Evolutionary conservation across 768 basidiomycete genomes (phyloP).

Genomic region (Naganishia antarctica): DNA sequence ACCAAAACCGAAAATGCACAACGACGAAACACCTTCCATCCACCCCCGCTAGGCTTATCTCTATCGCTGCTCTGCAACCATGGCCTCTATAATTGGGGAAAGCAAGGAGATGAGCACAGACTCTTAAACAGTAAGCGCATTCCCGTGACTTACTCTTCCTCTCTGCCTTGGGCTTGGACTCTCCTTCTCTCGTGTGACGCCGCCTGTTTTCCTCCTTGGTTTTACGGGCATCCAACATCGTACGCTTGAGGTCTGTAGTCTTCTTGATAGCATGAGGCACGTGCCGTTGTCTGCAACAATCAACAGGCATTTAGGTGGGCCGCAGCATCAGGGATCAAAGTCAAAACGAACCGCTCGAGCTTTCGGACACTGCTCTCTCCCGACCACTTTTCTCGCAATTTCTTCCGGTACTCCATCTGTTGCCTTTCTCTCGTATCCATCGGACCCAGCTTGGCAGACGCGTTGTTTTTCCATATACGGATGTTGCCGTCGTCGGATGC

Average conservation of each 20-base stretch:
- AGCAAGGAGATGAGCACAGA: not conserved
- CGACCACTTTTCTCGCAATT: slow-evolving; percentile 82
- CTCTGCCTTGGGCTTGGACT: slow-evolving; percentile 83
- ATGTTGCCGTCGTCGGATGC: slow-evolving; percentile 95
- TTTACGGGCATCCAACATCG: slow-evolving; percentile 81
- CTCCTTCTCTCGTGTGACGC: slow-evolving; percentile 79
- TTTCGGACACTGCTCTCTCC: slow-evolving; percentile 73
- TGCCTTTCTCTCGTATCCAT: slow-evolving; percentile 84
- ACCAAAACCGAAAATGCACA: too few species aligned
- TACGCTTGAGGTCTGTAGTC: slow-evolving; percentile 77
- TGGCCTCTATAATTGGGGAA: slow-evolving; percentile 53
- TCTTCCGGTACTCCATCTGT: slow-evolving; percentile 85
- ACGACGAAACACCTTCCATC: too few species aligned
- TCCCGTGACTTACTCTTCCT: slow-evolving; percentile 59
- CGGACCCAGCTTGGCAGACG: slow-evolving; percentile 85
- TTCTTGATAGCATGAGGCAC: slow-evolving; percentile 87
- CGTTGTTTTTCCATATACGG: slow-evolving; percentile 85
- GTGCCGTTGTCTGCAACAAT: slow-evolving; percentile 61
- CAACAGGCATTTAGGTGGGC: not conserved
- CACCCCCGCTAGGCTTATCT: too few species aligned
- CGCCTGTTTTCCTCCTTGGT: slow-evolving; percentile 91
- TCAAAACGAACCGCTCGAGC: slow-evolving; percentile 64
- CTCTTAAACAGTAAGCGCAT: not conserved
- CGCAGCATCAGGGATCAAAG: slow-evolving; percentile 21
- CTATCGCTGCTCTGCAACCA: slow-evolving; percentile 65